Evolutionary conservation across 225 moss, liverwort and hornwort genomes (phyloP), one percentile per base, ranked within the genome.

Genomic region (Pseudoscleropodium purum): DNA sequence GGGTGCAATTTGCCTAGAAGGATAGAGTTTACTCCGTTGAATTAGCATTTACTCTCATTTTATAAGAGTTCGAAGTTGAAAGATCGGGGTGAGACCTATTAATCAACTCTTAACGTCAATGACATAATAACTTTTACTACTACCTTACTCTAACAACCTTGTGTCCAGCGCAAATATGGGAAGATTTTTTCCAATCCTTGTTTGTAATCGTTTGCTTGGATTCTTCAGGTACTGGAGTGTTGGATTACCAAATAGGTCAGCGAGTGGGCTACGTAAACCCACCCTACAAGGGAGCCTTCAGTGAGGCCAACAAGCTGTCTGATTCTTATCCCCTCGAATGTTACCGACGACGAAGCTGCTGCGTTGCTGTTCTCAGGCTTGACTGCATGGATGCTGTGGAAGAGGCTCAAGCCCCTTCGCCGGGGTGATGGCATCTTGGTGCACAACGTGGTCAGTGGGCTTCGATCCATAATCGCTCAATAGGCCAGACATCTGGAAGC

Each of bases 311-410:
- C 87, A 52, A 84, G 66, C 49, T 90, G 91, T 69, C 75, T 95
- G 11, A 56, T 95, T 59, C 87, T 88, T 16, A 74, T 93, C 41
- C 94, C 94, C 15, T 79, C 88, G 7, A 83, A 67, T 65, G 83
- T 94, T 34, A 61, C 84, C 81, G 91, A 94, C 83, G 94, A 95
- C 63, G 87, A 92, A 81, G 93, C 93, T 33, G 91, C 94, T 31
- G 91, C 92, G n/a, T 47, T 94, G 62, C 90, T 95, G n/a, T 93
- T 91, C 81, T 89, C 91, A 78, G 93, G 94, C 82, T 79, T 93
- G 88, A 90, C 93, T 47, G 87, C 92, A 47, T 94, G 95, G 92
- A 94, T 95, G 95, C 81, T 93, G 33, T 81, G 93, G 87, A 90
- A 84, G 84, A 94, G 59, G 83, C 85, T 95, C 30, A 79, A 33